Percentiles rank a stretch among this genome's conserved stretches.
phyloP scores from a whole-genome alignment of 305 asterid species.

The Solanum hybrid region DNA sequence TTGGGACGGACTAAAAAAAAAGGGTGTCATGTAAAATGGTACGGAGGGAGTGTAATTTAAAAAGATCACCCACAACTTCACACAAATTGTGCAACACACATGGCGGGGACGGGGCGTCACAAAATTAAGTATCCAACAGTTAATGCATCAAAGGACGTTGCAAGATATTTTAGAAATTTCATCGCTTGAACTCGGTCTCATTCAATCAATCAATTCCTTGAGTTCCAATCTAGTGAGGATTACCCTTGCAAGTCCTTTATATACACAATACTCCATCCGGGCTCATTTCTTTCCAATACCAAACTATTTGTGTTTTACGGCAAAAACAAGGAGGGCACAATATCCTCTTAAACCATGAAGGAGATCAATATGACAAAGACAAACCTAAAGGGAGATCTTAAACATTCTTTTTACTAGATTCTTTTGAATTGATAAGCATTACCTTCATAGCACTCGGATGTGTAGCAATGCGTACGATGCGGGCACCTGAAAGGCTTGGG shows the following conservation, averaged over 20 bases:
- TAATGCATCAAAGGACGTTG: neutral
- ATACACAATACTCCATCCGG: neutral
- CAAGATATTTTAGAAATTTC: neutral
- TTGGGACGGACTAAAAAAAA: neutral
- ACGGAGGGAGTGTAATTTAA: neutral
- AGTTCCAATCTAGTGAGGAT: neutral
- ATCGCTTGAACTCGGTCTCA: neutral
- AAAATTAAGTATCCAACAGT: neutral
- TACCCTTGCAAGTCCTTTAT: neutral
- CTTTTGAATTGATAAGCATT: constrained; percentile 10
- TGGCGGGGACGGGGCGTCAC: neutral
- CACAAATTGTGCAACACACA: neutral
- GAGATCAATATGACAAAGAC: neutral
- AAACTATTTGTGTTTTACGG: neutral
- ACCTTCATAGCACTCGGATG: constrained; percentile 97
- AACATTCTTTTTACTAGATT: neutral
- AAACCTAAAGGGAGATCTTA: neutral
- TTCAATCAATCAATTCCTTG: neutral
- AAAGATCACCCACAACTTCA: neutral
- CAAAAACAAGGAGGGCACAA: neutral
- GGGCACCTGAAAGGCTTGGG: constrained; percentile 90
- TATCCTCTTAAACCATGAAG: neutral
- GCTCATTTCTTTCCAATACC: neutral
- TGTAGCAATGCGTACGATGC: constrained; percentile 91
- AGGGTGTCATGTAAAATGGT: neutral